Base-by-base conservation (phyloP, 2,329 filamentous ascomycete genomes). In the Xylaria hypoxylon region DNA sequence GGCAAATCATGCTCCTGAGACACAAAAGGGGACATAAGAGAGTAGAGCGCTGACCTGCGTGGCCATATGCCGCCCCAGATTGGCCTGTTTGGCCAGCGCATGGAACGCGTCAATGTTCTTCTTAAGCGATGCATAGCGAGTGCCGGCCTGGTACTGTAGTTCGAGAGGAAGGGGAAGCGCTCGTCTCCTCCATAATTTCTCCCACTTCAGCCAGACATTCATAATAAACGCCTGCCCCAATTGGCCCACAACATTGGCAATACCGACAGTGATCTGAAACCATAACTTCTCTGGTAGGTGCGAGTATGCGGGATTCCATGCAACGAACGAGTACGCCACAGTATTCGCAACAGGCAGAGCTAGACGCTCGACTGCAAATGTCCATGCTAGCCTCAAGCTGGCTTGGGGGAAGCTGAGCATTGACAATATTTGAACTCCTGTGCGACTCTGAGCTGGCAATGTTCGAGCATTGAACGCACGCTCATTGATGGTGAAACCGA, bases 391-490 rank as follows among this genome's bases (percentile, higher is more conserved):
- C 15, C 62, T 42, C 24, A 65, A 55, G 26, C 62, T 65, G 15
- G 62, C 57, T 35, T 65, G 62, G 4, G 62, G 57, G 35, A 47
- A 65, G 50, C 4, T 28, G 4, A 65, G 57, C 62, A 65, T 65
- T 1, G 57, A 50, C 19, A 57, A 7, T 33, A 65, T 65, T 22
- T 65, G 62, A 24, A 65, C 51, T 33, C 40, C 57, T 2, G 62
- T 65, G 44, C 50, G 62, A 26, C 62, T 65, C 31, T 65, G 62
- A 17, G 62, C 62, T 5, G 62, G 57, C 5, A 65, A 19, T 28
- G 51, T 65, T 38, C 62, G 48, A 22, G 62, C 62, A 38, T 65
- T 65, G 44, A 65, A 65, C 13, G 62, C 62, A 8, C 62, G 62
- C 33, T 61, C 42, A 6, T 26, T 35, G 44, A 65, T 65, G 15